Base-by-base conservation (phyloP, 2,329 filamentous ascomycete species). In the Scytalidium lignicola region DNA sequence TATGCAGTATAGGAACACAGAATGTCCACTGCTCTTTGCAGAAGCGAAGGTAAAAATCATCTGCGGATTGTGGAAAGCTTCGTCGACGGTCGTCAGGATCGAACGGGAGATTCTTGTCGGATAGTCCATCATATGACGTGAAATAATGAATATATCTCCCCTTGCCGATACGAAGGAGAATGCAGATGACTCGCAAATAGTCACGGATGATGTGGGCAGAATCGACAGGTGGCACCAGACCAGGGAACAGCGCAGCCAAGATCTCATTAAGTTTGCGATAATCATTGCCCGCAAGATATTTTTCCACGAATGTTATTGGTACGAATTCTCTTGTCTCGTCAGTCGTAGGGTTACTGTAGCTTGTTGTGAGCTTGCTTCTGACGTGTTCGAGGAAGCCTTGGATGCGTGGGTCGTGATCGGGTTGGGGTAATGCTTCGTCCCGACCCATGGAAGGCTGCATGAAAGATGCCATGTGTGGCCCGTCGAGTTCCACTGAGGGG, bases 11-110 rank as follows among this genome's bases (percentile, higher is more conserved):
- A 17, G 48, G n/a, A 7, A 48, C 47, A 46, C 52, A 59, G 43
- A 58, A 59, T 40, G 37, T 44, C 54, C 56, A 59, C 43, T 59
- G 57, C 21, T 48, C 28, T 39, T 55, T 26, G 41, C 49, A 50
- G 46, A 59, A 58, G 6, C 32, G 5, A 3, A 45, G 22, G 41
- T 55, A 58, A 39, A 58, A 55, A 17, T 47, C 43, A 18, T 40
- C 15, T 15, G 42, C 29, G 41, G 26, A 7, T 28, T 28, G 26
- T 47, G 51, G 39, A 53, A 55, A 21, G 7, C 7, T 13, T 13
- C 7, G 7, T 28, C 7, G 26, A 7, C 13, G 7, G 26, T 7
- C 26, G 7, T 28, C 7, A 7, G 26, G 26, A 13, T 28, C 26
- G 13, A 7, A 28, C 26, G 26, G 26, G 7, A 28, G 26, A 13